Conservation (phyloP, 2,329 filamentous ascomycete species). For the Trichophyton equinum region DNA sequence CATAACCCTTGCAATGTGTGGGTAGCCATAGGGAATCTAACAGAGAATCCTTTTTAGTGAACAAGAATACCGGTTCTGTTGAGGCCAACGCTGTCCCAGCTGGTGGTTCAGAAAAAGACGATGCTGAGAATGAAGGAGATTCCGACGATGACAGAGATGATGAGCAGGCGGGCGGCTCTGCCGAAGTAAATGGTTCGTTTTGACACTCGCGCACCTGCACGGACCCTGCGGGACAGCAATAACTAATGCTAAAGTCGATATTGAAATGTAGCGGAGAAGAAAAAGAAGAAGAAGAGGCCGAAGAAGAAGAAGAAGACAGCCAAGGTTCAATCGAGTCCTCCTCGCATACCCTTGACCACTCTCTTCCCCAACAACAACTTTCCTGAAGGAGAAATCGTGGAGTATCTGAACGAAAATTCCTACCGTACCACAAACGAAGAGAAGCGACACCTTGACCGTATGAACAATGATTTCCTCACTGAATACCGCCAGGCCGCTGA, state of each 20-base stretch:
- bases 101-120: conserved; percentile 29
- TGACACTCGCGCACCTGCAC: conserved; percentile 6
- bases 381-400: conserved; percentile 64
- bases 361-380: conserved; percentile 62
- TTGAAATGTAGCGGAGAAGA: conserved; percentile 39
- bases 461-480: conserved; percentile 64
- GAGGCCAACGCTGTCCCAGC: conserved; percentile 22
- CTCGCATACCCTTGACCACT: conserved; percentile 58
- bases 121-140: conserved; percentile 39
- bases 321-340: conserved; percentile 64
- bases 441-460: conserved; percentile 68
- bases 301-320: conserved; percentile 55
- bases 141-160: conserved; percentile 43
- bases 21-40: not conserved
- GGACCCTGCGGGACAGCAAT: not conserved
- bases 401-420: conserved; percentile 64
- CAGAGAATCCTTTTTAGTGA: conserved; percentile 20
- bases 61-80: conserved; percentile 25
- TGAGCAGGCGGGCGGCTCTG: conserved; percentile 16
- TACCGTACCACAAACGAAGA: conserved; percentile 74
- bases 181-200: conserved; percentile 8
- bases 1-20: not conserved
- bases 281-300: conserved; percentile 75
- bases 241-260: not conserved
- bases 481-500: conserved; percentile 81